phyloP scores from a whole-genome alignment of 2,329 filamentous ascomycete species.

The Neonectria neomacrospora region DNA sequence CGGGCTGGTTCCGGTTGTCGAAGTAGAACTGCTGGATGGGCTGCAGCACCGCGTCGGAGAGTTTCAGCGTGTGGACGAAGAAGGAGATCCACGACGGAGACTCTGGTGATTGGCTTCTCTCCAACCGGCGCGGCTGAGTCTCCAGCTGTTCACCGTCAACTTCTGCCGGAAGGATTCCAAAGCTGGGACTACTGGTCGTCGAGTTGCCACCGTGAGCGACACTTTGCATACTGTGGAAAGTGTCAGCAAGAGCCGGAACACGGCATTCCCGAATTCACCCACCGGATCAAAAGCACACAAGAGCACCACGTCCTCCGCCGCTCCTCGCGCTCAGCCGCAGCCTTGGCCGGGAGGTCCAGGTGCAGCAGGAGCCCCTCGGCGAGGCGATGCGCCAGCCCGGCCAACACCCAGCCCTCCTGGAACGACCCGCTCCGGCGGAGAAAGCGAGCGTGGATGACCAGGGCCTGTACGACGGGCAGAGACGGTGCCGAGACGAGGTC shows the following conservation, averaged over 20 bases:
- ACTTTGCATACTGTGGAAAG: constrained; percentile 35
- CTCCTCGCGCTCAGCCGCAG: constrained; percentile 38
- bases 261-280: neutral
- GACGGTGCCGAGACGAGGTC: constrained; percentile 38
- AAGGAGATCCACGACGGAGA: constrained; percentile 38
- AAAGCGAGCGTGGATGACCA: constrained; percentile 41
- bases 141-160: constrained; percentile 42
- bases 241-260: neutral
- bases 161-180: constrained; percentile 37
- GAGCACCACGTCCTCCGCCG: constrained; percentile 43
- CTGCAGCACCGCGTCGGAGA: constrained; percentile 36
- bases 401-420: constrained; percentile 42
- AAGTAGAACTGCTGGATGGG: constrained; percentile 36
- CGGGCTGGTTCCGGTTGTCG: neutral
- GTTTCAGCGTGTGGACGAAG: constrained; percentile 36
- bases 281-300: constrained; percentile 37
- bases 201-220: constrained; percentile 27
- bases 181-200: constrained; percentile 8
- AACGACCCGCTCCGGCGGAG: constrained; percentile 31
- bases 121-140: constrained; percentile 8
- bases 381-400: constrained; percentile 40
- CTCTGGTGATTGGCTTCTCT: constrained; percentile 34
- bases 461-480: constrained; percentile 39
- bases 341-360: constrained; percentile 37
- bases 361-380: constrained; percentile 41